These are phyloP conservation scores for Vigna mungo DNA, from an alignment of 306 rosid species.

Conservation along the genomic window DNA sequence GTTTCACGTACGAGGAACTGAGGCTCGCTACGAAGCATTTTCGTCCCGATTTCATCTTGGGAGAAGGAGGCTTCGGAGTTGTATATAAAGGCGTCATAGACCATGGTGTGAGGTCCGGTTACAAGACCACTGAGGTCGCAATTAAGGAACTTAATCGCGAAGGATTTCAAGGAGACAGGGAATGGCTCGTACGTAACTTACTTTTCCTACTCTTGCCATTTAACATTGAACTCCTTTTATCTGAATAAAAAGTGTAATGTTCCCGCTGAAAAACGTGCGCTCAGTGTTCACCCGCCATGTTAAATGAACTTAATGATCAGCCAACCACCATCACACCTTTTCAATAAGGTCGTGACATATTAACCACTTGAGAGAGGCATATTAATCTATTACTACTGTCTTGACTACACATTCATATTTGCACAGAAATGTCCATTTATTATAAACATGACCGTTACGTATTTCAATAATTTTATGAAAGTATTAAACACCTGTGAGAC, in stretches of 20 bases:
- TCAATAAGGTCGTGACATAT: not conserved
- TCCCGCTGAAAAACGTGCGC: not conserved
- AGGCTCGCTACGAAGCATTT: constrained; percentile 77
- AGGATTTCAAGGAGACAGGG: constrained; percentile 98
- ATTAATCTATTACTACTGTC: not conserved
- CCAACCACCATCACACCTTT: not conserved
- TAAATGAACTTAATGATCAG: not conserved
- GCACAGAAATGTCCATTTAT: not conserved
- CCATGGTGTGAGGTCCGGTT: constrained; percentile 71
- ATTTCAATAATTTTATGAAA: not conserved
- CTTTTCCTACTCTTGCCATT: constrained; percentile 2
- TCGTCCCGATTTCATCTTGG: constrained; percentile 85
- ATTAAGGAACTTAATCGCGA: constrained; percentile 97
- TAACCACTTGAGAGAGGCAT: not conserved
- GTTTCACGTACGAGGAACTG: constrained; percentile 76
- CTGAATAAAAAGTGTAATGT: not conserved
- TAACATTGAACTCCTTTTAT: constrained; percentile 8
- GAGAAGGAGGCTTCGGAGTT: constrained; percentile 98
- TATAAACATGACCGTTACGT: not conserved
- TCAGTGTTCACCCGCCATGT: not conserved
- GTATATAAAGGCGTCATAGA: constrained; percentile 92
- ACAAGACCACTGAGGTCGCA: constrained; percentile 71
- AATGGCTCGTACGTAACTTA: constrained; percentile 95
- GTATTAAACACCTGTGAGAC: not conserved
- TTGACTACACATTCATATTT: no score